Evolutionary conservation across 495 filamentous ascomycete species (phyloP).

Genomic region (Penicillium coffeae): DNA sequence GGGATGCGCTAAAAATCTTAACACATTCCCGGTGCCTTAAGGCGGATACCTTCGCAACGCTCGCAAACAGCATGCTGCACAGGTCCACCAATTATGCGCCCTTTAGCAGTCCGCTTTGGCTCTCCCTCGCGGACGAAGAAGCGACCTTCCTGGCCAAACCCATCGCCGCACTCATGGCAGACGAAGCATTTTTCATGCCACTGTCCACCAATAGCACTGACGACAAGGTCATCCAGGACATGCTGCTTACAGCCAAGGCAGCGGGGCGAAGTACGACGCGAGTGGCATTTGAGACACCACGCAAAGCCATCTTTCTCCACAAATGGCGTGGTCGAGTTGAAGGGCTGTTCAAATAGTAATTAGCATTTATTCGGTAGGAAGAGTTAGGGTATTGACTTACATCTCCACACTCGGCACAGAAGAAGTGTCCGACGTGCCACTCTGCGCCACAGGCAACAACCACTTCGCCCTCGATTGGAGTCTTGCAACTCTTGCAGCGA

Average conservation of each 20-base stretch:
- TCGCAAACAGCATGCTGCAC: conserved; percentile 58
- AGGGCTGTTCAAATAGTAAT: conserved; percentile 49
- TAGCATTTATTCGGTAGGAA: not conserved
- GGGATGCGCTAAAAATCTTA: conserved; percentile 3
- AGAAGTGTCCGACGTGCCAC: conserved; percentile 98
- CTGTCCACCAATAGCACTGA: conserved; percentile 81
- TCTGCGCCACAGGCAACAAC: conserved; percentile 88
- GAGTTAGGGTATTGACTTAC: conserved; percentile 30
- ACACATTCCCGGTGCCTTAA: conserved; percentile 51
- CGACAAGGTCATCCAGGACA: conserved; percentile 80
- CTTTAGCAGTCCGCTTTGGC: conserved; percentile 48
- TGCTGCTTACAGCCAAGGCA: conserved; percentile 81
- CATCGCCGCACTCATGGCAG: conserved; percentile 65
- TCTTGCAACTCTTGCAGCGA: conserved; percentile 93
- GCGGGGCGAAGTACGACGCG: conserved; percentile 80
- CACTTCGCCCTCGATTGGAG: conserved; percentile 96
- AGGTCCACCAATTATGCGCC: conserved; percentile 44
- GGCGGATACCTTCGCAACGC: conserved; percentile 57
- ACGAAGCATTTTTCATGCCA: conserved; percentile 94
- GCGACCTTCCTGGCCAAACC: conserved; percentile 56
- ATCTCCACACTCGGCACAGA: conserved; percentile 98
- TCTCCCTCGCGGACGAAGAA: conserved; percentile 61
- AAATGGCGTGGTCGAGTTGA: conserved; percentile 75
- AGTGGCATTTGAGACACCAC: conserved; percentile 93
- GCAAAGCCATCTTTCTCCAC: conserved; percentile 99